A percentile compares a stretch with the other conserved stretches of the same genome.
Evolutionary conservation across 1,284 basidiomycete genomes (phyloP).

Genomic region (Trichosporon coremiiforme): DNA sequence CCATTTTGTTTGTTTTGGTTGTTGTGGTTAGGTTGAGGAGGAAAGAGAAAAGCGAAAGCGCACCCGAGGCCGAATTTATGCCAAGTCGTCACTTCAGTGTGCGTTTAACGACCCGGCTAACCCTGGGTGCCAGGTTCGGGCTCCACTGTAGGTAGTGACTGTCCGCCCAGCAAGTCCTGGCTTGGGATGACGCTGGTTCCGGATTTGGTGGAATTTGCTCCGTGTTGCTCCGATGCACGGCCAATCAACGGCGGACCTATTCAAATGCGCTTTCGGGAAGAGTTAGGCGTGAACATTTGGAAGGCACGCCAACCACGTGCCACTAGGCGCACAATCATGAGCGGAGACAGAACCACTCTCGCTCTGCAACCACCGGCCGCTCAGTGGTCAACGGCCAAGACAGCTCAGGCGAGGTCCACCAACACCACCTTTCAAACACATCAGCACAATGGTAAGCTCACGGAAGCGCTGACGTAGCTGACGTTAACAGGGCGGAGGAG

Average conservation of each 20-base stretch:
- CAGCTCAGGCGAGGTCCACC: not conserved
- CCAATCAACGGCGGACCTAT: slow-evolving; percentile 14
- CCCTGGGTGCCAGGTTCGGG: not conserved
- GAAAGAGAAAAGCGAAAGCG: slow-evolving; percentile 8
- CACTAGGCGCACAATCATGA: not conserved
- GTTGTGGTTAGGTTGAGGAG: slow-evolving; percentile 6
- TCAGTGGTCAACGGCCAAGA: slow-evolving; percentile 5
- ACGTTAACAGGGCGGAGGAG: slow-evolving; percentile 31
- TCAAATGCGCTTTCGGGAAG: not conserved
- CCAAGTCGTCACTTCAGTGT: not conserved
- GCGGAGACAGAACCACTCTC: not conserved
- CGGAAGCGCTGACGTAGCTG: not conserved
- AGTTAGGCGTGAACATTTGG: not conserved
- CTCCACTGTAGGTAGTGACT: slow-evolving; percentile 8
- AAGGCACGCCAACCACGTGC: not conserved
- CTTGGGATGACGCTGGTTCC: slow-evolving; percentile 14
- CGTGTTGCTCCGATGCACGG: slow-evolving; percentile 18
- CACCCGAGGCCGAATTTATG: slow-evolving; percentile 5
- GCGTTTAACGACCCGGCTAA: not conserved
- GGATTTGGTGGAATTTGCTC: slow-evolving; percentile 18
- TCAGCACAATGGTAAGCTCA: slow-evolving; percentile 23
- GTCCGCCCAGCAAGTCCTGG: not conserved
- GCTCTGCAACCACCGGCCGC: slow-evolving; percentile 4
- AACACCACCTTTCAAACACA: slow-evolving; percentile 14
- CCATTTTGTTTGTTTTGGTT: slow-evolving; percentile 20